Evolutionary conservation across 2,329 filamentous ascomycete genomes (phyloP).

Genomic region (Neonectria coccinea): DNA sequence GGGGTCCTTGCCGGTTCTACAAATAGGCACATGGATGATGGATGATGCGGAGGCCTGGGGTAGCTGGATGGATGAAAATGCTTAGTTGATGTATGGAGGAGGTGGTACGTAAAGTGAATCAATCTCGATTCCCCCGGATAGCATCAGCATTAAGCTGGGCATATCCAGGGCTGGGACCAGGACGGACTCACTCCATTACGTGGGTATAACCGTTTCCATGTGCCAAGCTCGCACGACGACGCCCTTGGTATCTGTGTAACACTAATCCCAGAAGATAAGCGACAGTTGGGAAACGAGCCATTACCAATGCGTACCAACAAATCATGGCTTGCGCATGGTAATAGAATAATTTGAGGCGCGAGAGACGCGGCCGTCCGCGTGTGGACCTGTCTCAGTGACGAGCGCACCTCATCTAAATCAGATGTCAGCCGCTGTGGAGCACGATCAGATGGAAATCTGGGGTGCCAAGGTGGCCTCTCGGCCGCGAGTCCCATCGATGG

Average conservation of each 20-base stretch:
- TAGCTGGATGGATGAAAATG: neutral
- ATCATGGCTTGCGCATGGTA: slow-evolving; percentile 32
- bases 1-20: neutral
- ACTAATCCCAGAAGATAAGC: slow-evolving; percentile 38
- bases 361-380: slow-evolving; percentile 28
- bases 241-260: slow-evolving; percentile 19
- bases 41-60: neutral
- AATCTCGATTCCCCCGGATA: slow-evolving; percentile 1
- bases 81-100: slow-evolving; percentile 1
- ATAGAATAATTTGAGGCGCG: slow-evolving; percentile 36
- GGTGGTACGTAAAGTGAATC: slow-evolving; percentile 4
- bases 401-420: slow-evolving; percentile 32
- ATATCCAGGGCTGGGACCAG: neutral
- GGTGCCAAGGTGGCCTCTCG: slow-evolving; percentile 22
- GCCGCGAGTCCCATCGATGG: slow-evolving; percentile 24
- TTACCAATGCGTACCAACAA: slow-evolving; percentile 28
- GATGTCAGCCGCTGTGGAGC: slow-evolving; percentile 44
- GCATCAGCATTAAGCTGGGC: neutral
- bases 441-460: slow-evolving; percentile 36
- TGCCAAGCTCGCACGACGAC: slow-evolving; percentile 13
- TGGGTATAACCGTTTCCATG: slow-evolving; percentile 13
- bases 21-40: neutral
- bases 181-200: slow-evolving; percentile 25
- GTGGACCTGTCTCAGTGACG: slow-evolving; percentile 28
- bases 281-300: slow-evolving; percentile 16